Evolutionary conservation across 2,329 filamentous ascomycete species (phyloP), one percentile per base, ranked within the genome.

Genomic region (Fusarium stilboides): DNA sequence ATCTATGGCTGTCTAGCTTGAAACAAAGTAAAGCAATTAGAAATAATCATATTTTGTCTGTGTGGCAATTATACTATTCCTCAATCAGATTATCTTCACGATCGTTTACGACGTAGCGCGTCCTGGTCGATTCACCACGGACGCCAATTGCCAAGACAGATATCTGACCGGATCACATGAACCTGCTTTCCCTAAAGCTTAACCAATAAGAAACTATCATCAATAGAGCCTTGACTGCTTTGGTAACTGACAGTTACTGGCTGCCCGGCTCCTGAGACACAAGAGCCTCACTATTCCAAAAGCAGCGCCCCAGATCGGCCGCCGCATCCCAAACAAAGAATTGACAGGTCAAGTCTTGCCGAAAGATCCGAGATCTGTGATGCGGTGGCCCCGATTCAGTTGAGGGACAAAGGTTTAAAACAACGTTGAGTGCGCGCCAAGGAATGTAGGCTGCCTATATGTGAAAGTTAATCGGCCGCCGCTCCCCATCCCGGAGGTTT

Each of bases 401-500:
- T 14, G 20, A 28, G 24, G 6, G 3, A 15, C 2, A 5, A 33
- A 22, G 43, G 17, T 12, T 37, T 22, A 43, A 56, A 43, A 50
- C 49, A 31, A 15, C 7, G 12, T 22, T 24, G 24, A 3, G 7
- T 20, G 39, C 10, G 7, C 13, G 14, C 42, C 17, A 8, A 59
- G 63, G 63, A 66, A 66, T 66, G 62, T 5, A 19, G 45, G 42
- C 56, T 57, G 57, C 36, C 33, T 45, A 12, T 15, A 42, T 34
- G 36, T 42, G 34, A 37, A 50, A 36, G 39, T 22, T 42, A 19
- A 34, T 52, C 19, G 19, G 10, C 9, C 10, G 3, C 3, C 15
- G 24, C 12, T 33, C 39, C 42, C 10, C 31, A 51, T 62, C 49
- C 56, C 45, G 53, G 22, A 43, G 24, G 5, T 22, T 31, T 31